Evolutionary conservation across 2,329 filamentous ascomycete species (phyloP), one percentile per base, ranked within the genome.

Genomic region (Knufia petricola): DNA sequence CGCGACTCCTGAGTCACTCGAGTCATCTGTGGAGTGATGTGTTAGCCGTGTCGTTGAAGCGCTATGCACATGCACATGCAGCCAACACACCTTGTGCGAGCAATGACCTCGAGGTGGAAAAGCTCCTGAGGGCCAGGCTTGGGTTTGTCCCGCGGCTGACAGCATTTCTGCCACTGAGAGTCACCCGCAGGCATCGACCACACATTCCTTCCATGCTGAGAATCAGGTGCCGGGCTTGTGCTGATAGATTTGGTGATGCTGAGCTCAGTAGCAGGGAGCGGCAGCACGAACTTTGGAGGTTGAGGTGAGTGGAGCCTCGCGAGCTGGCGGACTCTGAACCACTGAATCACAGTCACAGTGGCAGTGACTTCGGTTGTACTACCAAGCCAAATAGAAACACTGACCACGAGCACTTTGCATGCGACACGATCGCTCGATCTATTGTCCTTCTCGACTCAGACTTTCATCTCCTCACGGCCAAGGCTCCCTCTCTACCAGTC

Each of bases 101-200:
- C 6, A 47, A 12, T 17, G 44, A 19, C 8, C 19, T 24, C 13
- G 34, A 38, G 3, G 41, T 34, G 9, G 44, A 47, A 21, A 47
- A 47, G 44, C 44, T 47, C 44, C 44, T 38, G 32, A 39, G 32
- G 30, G 19, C 7, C 44, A 30, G 4, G 9, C 13, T 15, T 39
- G 44, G 21, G 44, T 32, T 19, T 10, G 43, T 3, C 30, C 7
- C 26, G 17, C 36, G 13, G 15, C 26, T 6, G 26, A 28, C n/a
- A 26, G 21, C 23, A 19, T 12, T 20, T 26, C 24, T 39, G 10
- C 44, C 24, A 7, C 15, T 15, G 8, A 47, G 13, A 17, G 10
- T 32, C 23, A 47, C 19, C 19, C 23, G 44, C 13, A 19, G 20
- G 17, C 44, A 47, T 37, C 44, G 26, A 20, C 23, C 23, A 21